Evolutionary conservation across 208 protist genomes (phyloP), one percentile per base, ranked within the genome.

Genomic region (Crithidia thermophila): DNA sequence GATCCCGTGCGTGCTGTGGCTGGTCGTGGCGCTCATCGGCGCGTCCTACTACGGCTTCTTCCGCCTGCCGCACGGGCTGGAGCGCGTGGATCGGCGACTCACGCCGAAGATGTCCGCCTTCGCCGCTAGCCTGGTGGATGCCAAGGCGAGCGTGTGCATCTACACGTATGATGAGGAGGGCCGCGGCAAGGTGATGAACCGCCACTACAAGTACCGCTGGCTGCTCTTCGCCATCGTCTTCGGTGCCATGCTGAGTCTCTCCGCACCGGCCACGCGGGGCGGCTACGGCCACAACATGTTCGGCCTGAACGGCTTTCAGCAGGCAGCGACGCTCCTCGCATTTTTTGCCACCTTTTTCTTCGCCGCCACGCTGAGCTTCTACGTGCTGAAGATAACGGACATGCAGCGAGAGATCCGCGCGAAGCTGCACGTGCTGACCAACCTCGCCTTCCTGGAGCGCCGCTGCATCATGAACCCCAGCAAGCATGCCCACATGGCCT

Each of bases 91-190:
- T 57, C 84, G 89, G 6, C 70, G 81, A 23, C 69, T 92, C 8
- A 88, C 82, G 1, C 80, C 89, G 40, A 63, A 79, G 46, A 66
- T 94, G 18, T 85, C 79, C 33, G 84, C 84, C 13, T 86, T 88
- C 49, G 85, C 84, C 20, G 85, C 89, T 14, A 88, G 80, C 39
- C 39, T 88, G 23, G 80, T 94, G 4, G 85, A 94, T 55, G 77
- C 81, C 2, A 75, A 77, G 25, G 65, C 89, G 20, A 77, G 68
- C 6, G 80, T 94, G 16, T 90, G 82, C 62, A 85, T 94, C 63
- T 88, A 77, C 57, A 92, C 89, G 9, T 92, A 83, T 70, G 81
- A 90, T 50, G 86, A 94, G 28, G 76, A 90, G 11, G 89, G 89
- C 51, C 76, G 69, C 5, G 63, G 82, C 40, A 87, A 84, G 30